Evolutionary conservation across 2,329 filamentous ascomycete genomes (phyloP).

Genomic region (Ophiostoma populinum): DNA sequence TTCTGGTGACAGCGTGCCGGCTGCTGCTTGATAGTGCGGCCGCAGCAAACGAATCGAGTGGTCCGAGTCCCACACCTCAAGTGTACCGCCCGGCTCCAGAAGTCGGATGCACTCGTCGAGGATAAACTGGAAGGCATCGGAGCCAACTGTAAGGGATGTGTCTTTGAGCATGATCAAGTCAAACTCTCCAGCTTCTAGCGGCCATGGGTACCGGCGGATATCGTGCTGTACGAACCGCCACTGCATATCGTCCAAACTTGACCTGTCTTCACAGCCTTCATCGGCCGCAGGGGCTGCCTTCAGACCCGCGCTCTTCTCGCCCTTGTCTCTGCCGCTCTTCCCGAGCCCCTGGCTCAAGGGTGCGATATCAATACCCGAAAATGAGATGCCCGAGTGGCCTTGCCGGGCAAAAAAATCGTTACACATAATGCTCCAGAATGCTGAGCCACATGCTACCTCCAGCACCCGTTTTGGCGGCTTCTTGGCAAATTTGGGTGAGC

Average conservation of each 20-base stretch:
- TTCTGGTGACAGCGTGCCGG: conserved; percentile 13
- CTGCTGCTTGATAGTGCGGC: conserved; percentile 44
- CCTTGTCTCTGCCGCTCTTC: neutral
- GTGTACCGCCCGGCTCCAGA: conserved; percentile 55
- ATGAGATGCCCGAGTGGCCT: conserved; percentile 53
- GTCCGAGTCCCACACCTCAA: conserved; percentile 87
- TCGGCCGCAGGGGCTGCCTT: neutral
- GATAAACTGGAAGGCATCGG: conserved; percentile 34
- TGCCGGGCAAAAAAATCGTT: conserved; percentile 55
- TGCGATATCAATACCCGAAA: conserved; percentile 69
- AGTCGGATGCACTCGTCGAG: conserved; percentile 63
- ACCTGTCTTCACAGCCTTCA: conserved; percentile 28
- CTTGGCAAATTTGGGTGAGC: conserved; percentile 47
- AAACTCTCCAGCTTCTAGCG: conserved; percentile 64
- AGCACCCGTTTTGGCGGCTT: conserved; percentile 61
- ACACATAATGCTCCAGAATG: conserved; percentile 79
- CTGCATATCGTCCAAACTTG: conserved; percentile 42
- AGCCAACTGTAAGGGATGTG: conserved; percentile 47
- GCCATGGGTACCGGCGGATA: conserved; percentile 55
- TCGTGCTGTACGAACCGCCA: conserved; percentile 87
- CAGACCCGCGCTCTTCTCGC: neutral
- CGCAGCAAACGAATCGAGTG: conserved; percentile 67
- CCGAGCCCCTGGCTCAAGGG: conserved; percentile 23
- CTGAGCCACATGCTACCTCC: conserved; percentile 75
- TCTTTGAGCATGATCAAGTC: conserved; percentile 85